Conservation (phyloP, 2,329 filamentous ascomycete genomes). For the Tolypocladium endophyticum region DNA sequence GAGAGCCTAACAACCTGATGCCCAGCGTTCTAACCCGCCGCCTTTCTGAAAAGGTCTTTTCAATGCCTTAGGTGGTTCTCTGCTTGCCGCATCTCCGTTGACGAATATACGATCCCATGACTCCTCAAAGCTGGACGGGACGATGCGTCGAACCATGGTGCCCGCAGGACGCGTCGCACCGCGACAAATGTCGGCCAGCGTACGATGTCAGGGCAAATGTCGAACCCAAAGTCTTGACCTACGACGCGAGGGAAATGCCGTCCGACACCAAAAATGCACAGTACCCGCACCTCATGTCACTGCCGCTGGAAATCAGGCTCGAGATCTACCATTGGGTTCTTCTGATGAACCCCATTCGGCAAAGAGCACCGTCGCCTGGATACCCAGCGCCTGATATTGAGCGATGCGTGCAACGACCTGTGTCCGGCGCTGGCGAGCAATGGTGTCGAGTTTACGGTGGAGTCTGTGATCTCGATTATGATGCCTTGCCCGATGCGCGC, state of each 20-base stretch:
- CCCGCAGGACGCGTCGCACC: not conserved
- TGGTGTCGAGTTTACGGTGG: not conserved
- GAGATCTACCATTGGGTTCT: slow-evolving; percentile 34
- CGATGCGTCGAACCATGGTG: not conserved
- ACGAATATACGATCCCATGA: not conserved
- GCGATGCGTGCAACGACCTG: slow-evolving; percentile 18
- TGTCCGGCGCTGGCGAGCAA: slow-evolving; percentile 5
- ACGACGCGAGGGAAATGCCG: not conserved
- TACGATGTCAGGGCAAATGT: not conserved
- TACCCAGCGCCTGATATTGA: slow-evolving; percentile 24
- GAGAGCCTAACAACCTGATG: not conserved
- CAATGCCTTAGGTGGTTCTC: not conserved
- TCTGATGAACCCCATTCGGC: slow-evolving; percentile 24
- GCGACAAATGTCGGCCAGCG: not conserved
- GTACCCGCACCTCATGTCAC: slow-evolving; percentile 13
- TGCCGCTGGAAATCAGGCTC: slow-evolving; percentile 34
- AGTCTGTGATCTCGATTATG: not conserved
- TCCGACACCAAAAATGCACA: not conserved
- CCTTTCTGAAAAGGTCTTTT: too few species aligned
- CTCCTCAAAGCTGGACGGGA: not conserved
- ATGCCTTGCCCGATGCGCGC: not conserved
- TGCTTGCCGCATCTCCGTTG: not conserved
- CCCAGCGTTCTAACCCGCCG: not conserved
- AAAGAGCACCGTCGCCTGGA: slow-evolving; percentile 27
- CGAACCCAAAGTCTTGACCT: not conserved